phyloP scores from a whole-genome alignment of 169 alveolate species.

The Babesia caballi region DNA sequence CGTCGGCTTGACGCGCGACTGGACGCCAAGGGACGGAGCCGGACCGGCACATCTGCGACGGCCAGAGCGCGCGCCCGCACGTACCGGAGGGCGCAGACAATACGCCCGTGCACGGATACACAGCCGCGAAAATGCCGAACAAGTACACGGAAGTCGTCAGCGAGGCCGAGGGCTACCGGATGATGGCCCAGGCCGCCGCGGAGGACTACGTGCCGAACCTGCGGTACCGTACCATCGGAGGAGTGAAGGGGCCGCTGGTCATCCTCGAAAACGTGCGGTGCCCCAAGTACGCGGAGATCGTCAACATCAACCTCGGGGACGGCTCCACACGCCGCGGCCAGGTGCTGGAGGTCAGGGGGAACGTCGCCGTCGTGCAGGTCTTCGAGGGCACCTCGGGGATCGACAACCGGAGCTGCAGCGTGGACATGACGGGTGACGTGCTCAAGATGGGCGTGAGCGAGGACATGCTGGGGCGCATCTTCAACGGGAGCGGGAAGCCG shows the following conservation, averaged over 20 bases:
- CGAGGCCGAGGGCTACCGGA: constrained; percentile 73
- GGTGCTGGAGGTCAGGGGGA: constrained; percentile 96
- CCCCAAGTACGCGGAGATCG: constrained; percentile 98
- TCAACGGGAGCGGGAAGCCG: constrained; percentile 99
- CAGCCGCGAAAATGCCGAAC: constrained; percentile 14
- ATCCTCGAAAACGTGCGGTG: constrained; percentile 97
- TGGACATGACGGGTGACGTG: constrained; percentile 98
- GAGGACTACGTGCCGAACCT: constrained; percentile 92
- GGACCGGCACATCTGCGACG: background rate
- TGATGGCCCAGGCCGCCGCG: constrained; percentile 88
- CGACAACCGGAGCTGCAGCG: constrained; percentile 93
- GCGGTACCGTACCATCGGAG: constrained; percentile 94
- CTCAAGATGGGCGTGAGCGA: constrained; percentile 97
- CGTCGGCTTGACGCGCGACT: background rate
- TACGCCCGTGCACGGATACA: background rate
- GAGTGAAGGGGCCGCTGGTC: constrained; percentile 98
- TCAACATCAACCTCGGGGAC: constrained; percentile 95
- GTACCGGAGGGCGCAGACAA: background rate
- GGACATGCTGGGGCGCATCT: constrained; percentile 99
- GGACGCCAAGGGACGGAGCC: background rate
- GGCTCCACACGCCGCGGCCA: constrained; percentile 97
- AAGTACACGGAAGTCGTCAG: constrained; percentile 13
- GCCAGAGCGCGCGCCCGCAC: background rate
- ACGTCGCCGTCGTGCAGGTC: constrained; percentile 96
- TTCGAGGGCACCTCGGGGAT: constrained; percentile 99